Percentiles rank a stretch among this genome's conserved stretches.
Evolutionary conservation across 768 basidiomycete genomes (phyloP).

Genomic region (Russula ochroleuca): DNA sequence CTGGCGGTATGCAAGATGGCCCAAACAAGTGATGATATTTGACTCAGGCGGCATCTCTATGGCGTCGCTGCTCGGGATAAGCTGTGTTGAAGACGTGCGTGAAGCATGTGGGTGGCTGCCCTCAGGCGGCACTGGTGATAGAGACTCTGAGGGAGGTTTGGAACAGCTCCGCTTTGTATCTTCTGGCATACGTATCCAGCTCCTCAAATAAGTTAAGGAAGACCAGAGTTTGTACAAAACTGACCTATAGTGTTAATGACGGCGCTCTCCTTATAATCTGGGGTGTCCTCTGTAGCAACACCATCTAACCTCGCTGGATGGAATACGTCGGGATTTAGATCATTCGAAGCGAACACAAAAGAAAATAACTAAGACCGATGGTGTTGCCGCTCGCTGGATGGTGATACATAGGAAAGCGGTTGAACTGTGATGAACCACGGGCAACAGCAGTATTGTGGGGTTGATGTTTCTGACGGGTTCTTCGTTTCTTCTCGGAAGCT

Average conservation of each 20-base stretch:
- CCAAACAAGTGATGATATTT: slow-evolving; percentile 2
- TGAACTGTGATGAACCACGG: too few species aligned
- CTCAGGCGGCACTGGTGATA: background rate
- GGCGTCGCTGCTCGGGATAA: background rate
- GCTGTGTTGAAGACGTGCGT: background rate
- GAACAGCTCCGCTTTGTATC: background rate
- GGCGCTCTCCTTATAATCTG: slow-evolving; percentile 1
- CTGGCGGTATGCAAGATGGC: slow-evolving; percentile 15
- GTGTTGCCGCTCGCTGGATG: background rate
- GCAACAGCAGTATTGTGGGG: background rate
- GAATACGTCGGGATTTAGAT: background rate
- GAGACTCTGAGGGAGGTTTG: background rate
- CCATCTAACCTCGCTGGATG: background rate
- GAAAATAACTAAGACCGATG: background rate
- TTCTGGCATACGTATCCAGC: background rate
- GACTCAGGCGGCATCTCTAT: slow-evolving; percentile 5
- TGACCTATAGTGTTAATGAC: slow-evolving; percentile 27
- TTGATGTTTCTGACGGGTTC: slow-evolving; percentile 20
- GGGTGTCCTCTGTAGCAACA: background rate
- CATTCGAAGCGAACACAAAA: background rate
- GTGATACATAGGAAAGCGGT: background rate
- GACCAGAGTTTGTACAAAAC: background rate
- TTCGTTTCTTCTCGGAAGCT: slow-evolving; percentile 29
- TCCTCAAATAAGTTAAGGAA: background rate
- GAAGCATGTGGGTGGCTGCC: background rate